Percentiles rank a stretch among this genome's conserved stretches.
phyloP scores from a whole-genome alignment of 2,329 filamentous ascomycete genomes.

The Nemania bipapillata region DNA sequence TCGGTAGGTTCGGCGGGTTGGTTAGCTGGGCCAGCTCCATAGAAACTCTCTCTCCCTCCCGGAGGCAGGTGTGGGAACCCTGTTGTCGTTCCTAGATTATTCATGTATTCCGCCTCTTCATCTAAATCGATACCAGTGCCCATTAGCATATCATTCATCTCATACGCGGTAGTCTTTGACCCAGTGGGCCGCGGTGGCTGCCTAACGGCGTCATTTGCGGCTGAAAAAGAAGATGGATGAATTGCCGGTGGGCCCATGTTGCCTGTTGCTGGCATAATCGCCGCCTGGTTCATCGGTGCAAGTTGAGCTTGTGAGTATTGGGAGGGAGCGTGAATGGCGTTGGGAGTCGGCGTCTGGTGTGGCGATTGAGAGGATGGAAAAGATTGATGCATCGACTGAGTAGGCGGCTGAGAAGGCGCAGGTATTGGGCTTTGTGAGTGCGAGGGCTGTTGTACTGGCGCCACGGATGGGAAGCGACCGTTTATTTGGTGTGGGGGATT shows the following conservation, averaged over 20 bases:
- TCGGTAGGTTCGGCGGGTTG: constrained; percentile 64
- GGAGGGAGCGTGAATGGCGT: constrained; percentile 37
- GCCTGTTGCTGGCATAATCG: constrained; percentile 42
- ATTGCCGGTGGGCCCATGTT: constrained; percentile 51
- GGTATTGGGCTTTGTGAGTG: constrained; percentile 26
- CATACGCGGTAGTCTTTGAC: constrained; percentile 72
- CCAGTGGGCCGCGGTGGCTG: constrained; percentile 71
- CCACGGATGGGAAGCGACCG: constrained; percentile 40
- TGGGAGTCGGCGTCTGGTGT: constrained; percentile 40
- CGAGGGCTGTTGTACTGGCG: constrained; percentile 39
- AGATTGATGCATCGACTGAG: constrained; percentile 29
- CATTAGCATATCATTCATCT: constrained; percentile 83
- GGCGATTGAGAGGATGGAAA: constrained; percentile 18
- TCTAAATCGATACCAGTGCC: constrained; percentile 87
- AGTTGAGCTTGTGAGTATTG: constrained; percentile 49
- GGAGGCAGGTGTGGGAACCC: constrained; percentile 67
- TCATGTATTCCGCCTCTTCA: constrained; percentile 85
- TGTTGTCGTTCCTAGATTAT: constrained; percentile 68
- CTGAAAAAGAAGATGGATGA: constrained; percentile 39
- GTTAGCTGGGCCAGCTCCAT: constrained; percentile 73
- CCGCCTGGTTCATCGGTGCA: constrained; percentile 39
- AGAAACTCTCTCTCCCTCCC: constrained; percentile 67
- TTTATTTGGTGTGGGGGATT: constrained; percentile 46
- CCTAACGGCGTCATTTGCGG: constrained; percentile 50
- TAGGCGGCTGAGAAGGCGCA: constrained; percentile 29